Base-by-base conservation (phyloP, 164 flowering plant species). In the Berberis vulgaris region DNA sequence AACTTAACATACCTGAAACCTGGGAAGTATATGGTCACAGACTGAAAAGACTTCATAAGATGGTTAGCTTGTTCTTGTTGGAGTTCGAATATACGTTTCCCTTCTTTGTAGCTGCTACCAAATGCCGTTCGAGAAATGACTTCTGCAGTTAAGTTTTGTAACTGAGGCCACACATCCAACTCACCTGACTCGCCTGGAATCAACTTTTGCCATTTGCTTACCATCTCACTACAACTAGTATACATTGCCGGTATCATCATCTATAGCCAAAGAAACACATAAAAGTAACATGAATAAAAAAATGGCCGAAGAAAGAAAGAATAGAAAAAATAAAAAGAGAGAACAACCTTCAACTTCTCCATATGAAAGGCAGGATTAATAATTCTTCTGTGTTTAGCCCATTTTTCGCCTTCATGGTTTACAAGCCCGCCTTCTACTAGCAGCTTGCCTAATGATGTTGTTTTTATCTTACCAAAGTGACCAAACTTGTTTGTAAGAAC, bases 51-150 rank as follows among this genome's bases (percentile, higher is more conserved):
- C 3, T 56, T 10, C 1, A 7, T 26, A 56, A 40, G 7, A 56
- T 13, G 59, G 41, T 38, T 1, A 39, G 59, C 59, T 56, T 38
- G 59, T 56, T 56, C 59, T 13, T 40, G 26, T 56, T 56, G 59
- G 7, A 56, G 59, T 56, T 56, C 41, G 9, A 56, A 56, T 13
- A 56, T 40, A 3, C 9, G 38, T 40, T 42, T 56, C 8, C 59
- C 59, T 56, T 56, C 59, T 56, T 56, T 42, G 39, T 13, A 56
- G 9, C 59, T 13, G 59, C 59, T 56, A 13, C 59, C 59, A 56
- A 56, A 56, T 11, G 43, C 38, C 42, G 59, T 56, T 6, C 59
- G 59, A 13, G 59, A 56, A 5, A 56, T 38, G 42, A 56, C 4
- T 8, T 56, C 59, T 13, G 59, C 43, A 1, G 59, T 56, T 1